Base-by-base conservation (phyloP, 129 eudicot species). In the Ambrosia trifida region DNA sequence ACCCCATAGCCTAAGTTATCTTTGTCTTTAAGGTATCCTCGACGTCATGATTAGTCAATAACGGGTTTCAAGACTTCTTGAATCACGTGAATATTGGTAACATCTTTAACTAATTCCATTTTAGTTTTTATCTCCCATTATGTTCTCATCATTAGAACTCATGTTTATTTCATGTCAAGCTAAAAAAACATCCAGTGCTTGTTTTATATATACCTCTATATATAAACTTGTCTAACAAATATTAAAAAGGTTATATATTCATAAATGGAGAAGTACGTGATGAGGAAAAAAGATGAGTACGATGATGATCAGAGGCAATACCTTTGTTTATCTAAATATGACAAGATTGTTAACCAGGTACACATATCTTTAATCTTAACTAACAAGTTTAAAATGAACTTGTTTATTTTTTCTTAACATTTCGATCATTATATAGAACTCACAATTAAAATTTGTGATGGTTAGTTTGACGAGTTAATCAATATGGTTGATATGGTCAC, bases 341-440 rank as follows among this genome's bases (percentile, higher is more conserved):
- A 59, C 70, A 76, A 76, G 75, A 58, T 76, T 35, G 75, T 59
- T 46, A 76, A 47, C 31, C 19, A 76, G 80, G 80, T 76, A 67
- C 6, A 18, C 14, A 0, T 17, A 5, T 31, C 7, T 18, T 24
- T 4, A 24, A 30, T 40, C 1, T 64, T 40, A 9, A 4, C 9
- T 16, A 33, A 41, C 10, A 59, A 4, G n/a, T 1, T 2, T 59
- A 24, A 57, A n/a, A 32, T 33, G 30, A 4, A 33, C 40, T 30
- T 28, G n/a, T 20, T 7, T 4, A 16, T 3, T 24, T 72, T 47
- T 46, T 1, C 4, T 0, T 9, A 3, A 56, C 24, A 24, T 2
- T 20, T 12, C 0, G 12, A 30, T 47, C 2, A 16, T 46, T 67
- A 35, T 18, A 16, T 13, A 54, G 56, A n/a, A 40, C 9, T 7